Evolutionary conservation across 1,284 basidiomycete species (phyloP), one percentile per base, ranked within the genome.

Genomic region (Megacollybia platyphylla): DNA sequence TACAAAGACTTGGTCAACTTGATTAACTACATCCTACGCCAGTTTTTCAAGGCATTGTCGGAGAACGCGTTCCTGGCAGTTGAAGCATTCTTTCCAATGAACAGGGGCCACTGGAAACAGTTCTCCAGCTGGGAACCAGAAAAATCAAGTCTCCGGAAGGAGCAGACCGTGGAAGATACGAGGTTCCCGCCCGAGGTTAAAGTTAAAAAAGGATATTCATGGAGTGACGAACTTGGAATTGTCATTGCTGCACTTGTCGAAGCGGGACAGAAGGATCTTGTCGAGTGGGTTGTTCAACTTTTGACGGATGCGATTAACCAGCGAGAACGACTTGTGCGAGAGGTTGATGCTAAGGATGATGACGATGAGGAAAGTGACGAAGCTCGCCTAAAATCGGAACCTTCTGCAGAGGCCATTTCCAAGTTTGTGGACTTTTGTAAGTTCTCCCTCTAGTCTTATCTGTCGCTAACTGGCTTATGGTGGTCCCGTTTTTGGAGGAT

Each of bases 31-130:
- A 70, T 96, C 43, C 68, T 94, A 43, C 79, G 87, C 36, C 80
- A 85, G 56, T 96, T 94, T 68, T 96, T 97, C 76, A 96, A 93
- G 57, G 74, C 78, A 4, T 70, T 89, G 35, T 71, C 76, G 43
- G 76, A 87, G 47, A 82, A 93, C 48, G 71, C 87, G 0, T 85
- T 94, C 62, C 64, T 94, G 34, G 72, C 89, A 44, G 71, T 96
- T 43, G 89, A 96, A 68, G 83, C 84, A 2, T 86, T 92, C 67
- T 90, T 83, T 63, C 89, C 89, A 4, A 93, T 90, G 67, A 87
- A 85, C 55, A 73, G 87, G 49, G 78, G 83, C 13, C 67, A 79
- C 50, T 92, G 89, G 89, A 91, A 91, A 60, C 72, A 76, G 47
- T 79, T 75, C 52, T 90, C 87, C 7, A 86, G 79, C 48, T 86